These are phyloP conservation scores for Colletotrichum costaricense DNA, from an alignment of 2,329 filamentous ascomycete species.

Conservation along the genomic window DNA sequence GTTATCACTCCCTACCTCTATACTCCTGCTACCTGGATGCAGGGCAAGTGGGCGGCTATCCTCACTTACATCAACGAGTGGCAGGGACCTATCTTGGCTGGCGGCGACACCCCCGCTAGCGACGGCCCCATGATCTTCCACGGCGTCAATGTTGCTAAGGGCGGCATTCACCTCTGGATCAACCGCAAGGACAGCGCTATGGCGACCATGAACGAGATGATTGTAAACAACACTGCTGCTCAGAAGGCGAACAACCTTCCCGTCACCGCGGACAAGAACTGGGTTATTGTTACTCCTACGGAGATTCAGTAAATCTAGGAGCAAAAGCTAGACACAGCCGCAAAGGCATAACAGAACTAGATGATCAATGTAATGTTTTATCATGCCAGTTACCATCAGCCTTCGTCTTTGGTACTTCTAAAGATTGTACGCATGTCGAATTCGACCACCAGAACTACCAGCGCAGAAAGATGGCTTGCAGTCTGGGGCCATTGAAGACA, in stretches of 20 bases:
- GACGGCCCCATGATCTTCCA: conserved; percentile 58
- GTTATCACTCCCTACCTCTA: conserved; percentile 54
- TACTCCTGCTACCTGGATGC: conserved; percentile 56
- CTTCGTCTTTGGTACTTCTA: too few relatives aligned
- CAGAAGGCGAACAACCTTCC: conserved; percentile 49
- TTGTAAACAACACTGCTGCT: conserved; percentile 44
- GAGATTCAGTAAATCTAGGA: conserved; percentile 46
- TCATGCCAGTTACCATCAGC: too few relatives aligned
- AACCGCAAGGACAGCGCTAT: conserved; percentile 50
- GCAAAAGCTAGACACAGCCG: neutral
- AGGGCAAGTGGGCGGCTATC: conserved; percentile 56
- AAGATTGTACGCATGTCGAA: too few relatives aligned
- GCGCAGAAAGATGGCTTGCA: too few relatives aligned
- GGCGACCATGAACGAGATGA: conserved; percentile 50
- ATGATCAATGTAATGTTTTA: neutral
- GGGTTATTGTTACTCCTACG: conserved; percentile 53
- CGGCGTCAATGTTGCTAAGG: conserved; percentile 53
- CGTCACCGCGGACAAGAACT: conserved; percentile 57
- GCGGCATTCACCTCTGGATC: conserved; percentile 55
- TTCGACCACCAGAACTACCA: too few relatives aligned
- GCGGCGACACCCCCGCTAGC: conserved; percentile 55
- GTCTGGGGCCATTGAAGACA: too few relatives aligned
- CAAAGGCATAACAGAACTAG: neutral
- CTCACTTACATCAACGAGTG: conserved; percentile 55
- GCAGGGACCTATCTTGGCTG: conserved; percentile 54